Evolutionary conservation across 2,329 filamentous ascomycete species (phyloP), one percentile per base, ranked within the genome.

Genomic region (Alternaria sp.): DNA sequence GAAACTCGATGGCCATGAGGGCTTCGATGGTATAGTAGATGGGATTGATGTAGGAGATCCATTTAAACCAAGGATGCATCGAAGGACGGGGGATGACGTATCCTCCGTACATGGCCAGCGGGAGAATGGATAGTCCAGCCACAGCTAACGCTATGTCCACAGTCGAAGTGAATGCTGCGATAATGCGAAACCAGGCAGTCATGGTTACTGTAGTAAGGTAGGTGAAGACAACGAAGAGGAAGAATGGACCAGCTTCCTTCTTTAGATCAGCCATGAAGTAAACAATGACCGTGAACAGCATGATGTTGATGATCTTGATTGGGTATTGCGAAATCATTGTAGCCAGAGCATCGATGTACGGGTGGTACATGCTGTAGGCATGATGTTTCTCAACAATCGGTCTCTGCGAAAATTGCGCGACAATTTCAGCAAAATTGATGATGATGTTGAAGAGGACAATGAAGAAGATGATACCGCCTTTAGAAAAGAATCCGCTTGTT

Each of bases 371-470:
- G 12, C 92, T 92, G 74, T 96, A 97, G 51, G 89, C 86, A 53
- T 84, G 79, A 67, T 97, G 93, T 76, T 97, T 97, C 74, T 97
- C 92, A 57, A 97, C 92, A 69, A 97, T 95, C 1, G 91, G 90
- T 28, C 93, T 89, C 85, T 96, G 92, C 3, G 36, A 20, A 10
- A 40, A 20, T 20, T 40, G 36, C 3, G 30, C 22, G 11, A 41
- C 69, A 64, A 32, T 75, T 85, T 70, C 86, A 78, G 94, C 91
- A 27, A 94, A 84, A 55, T 89, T 89, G 74, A 86, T 89, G 57
- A 88, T 85, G 72, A 93, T 93, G 50, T 91, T 92, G 76, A 93
- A 94, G 80, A 94, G 87, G 63, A 96, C 82, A 72, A 92, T 90
- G 73, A 94, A 94, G 85, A 95, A 96, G 46, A 96, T 81, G 14